Evolutionary conservation across 83 land plant species (phyloP), one percentile per base, ranked within the genome.

Genomic region (Diphasiastrum complanatum): DNA sequence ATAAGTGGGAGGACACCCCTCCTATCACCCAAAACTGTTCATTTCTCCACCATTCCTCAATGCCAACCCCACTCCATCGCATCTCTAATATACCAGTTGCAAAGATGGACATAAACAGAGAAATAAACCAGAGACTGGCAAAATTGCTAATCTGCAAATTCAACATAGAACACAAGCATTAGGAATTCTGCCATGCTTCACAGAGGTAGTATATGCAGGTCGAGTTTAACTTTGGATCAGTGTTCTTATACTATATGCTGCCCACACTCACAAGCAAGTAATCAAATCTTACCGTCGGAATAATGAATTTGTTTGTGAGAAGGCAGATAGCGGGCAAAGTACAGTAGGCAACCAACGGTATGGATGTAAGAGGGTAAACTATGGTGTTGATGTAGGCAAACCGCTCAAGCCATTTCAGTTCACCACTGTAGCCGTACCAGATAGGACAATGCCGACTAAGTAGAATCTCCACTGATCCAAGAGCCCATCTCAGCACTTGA

Each of bases 21-120:
- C 80, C 80, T 43, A 77, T 77, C 28, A 77, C 80, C 80, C 80
- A 77, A 63, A 77, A 77, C 61, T 77, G 80, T 45, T 77, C 80
- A 31, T 77, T 77, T 27, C 80, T 45, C 80, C 80, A 77, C 80
- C 80, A 77, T 47, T 79, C 82, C 29, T 79, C 82, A 54, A 79
- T 75, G 14, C 58, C 58, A 11, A 54, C 58, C 4, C 58, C 58
- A 28, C 58, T 54, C 58, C 58, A 54, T 22, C 58, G 29, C 10
- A 54, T 18, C 58, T 54, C 58, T 5, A 54, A 25, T 14, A 54
- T 54, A 5, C 58, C 58, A 22, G 58, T 54, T 54, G 58, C 58
- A 28, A 54, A 54, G 33, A 54, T 54, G 58, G 58, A 54, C n/a
- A 54, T 22, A n/a, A 54, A 54, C 11, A 54, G 33, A 6, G 58